Conservation (phyloP, 1,139 yeast genomes). For the Debaryomyces subglobosus region DNA sequence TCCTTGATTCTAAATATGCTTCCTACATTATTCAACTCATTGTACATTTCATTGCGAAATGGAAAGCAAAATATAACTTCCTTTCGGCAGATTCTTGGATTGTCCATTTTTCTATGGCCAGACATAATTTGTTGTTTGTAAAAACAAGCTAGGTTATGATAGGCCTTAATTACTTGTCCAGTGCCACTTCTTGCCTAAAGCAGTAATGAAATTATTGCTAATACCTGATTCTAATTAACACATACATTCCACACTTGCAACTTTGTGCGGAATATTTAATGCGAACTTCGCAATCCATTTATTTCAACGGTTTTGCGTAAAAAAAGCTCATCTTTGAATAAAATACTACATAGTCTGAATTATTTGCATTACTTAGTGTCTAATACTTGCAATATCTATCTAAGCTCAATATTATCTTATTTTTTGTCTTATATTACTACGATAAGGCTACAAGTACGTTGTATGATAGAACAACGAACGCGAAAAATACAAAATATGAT, state of each 20-base stretch:
- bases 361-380: neutral
- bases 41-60: no score
- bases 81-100: neutral
- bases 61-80: neutral
- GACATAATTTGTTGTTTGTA: neutral
- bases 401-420: neutral
- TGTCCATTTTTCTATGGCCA: neutral
- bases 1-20: no score
- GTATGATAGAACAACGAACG: neutral
- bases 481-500: neutral
- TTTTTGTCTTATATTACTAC: neutral
- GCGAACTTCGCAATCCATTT: neutral
- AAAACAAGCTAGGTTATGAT: neutral
- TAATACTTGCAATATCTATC: neutral
- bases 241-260: neutral
- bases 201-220: neutral
- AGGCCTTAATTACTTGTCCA: neutral
- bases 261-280: neutral
- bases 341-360: neutral
- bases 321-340: neutral
- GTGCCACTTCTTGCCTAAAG: neutral
- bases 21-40: no score
- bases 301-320: neutral
- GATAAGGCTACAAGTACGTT: neutral
- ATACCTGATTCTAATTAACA: neutral